Conservation (phyloP, 768 basidiomycete species). For the Boletus sensibilis region DNA sequence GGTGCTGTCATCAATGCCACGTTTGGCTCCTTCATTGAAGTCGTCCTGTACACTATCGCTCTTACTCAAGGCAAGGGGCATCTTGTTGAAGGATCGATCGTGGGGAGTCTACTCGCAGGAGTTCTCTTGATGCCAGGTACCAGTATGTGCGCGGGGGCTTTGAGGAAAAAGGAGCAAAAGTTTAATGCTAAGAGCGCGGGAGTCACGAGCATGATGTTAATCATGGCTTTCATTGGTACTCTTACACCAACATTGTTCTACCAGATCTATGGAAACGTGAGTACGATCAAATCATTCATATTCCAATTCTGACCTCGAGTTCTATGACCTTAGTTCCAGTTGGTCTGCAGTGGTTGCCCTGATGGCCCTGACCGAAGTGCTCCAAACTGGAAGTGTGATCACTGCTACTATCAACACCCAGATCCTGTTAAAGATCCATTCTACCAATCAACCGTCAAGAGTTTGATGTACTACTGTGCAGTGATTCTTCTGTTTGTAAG, state of each 20-base stretch:
- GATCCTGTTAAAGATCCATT: constrained; percentile 93
- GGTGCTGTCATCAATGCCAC: constrained; percentile 99
- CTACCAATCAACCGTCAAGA: constrained; percentile 93
- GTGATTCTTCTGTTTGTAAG: constrained; percentile 84
- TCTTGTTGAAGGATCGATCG: constrained; percentile 95
- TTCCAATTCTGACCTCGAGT: constrained; percentile 11
- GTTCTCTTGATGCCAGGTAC: constrained; percentile 96
- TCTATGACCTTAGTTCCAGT: constrained; percentile 63
- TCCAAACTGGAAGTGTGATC: constrained; percentile 77
- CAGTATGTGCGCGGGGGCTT: constrained; percentile 91
- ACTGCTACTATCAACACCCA: constrained; percentile 93
- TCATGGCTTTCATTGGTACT: constrained; percentile 99
- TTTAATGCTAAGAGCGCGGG: constrained; percentile 99
- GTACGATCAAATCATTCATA: constrained; percentile 33
- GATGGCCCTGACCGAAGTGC: constrained; percentile 19
- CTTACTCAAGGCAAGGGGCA: constrained; percentile 88
- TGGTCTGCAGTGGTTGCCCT: constrained; percentile 83
- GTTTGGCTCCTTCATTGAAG: constrained; percentile 98
- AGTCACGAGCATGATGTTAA: constrained; percentile 98
- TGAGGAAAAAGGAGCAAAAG: constrained; percentile 90
- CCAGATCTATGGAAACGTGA: constrained; percentile 94
- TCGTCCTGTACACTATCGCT: constrained; percentile 88
- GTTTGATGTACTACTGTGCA: constrained; percentile 95
- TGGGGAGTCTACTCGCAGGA: constrained; percentile 92
- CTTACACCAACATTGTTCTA: constrained; percentile 96